Base-by-base conservation (phyloP, 1,284 basidiomycete species). In the Xerocomus minutiporus region DNA sequence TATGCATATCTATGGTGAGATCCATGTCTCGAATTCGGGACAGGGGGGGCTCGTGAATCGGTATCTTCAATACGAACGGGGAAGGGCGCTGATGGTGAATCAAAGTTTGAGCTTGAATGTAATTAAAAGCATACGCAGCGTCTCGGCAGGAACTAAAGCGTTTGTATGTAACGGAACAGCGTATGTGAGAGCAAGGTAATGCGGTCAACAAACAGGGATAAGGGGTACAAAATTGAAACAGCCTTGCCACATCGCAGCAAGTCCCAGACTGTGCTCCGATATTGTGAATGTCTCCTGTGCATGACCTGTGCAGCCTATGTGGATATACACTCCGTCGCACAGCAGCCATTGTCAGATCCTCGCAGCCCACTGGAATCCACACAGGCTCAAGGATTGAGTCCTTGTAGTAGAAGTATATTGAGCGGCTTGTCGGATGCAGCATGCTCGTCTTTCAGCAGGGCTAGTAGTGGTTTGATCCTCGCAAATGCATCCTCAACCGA, bases 401-500 rank as follows among this genome's bases (percentile, higher is more conserved):
- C 38, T 7, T 61, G 48, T 17, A 20, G 20, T 17, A 20, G 20
- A 66, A 78, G 78, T 15, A 71, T 64, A 61, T 73, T 72, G 61
- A 88, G 67, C 73, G 77, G 82, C 47, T 66, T 69, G 62, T 79
- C 79, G 2, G 86, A 84, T 25, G 73, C 73, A 12, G 65, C 69
- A 55, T 84, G 84, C 60, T 87, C 83, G 49, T 68, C 69, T 67
- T 81, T 80, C 54, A 84, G 79, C 50, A 74, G 70, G 29, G 62
- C 62, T 48, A 88, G 70, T 29, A 85, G 67, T 12, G 68, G 69
- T 48, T 65, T 68, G 71, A 93, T 92, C 67, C 75, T 76, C 8
- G 69, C 67, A 17, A 94, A 71, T 13, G 93, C 91, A 29, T 83
- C 84, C 1, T 76, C 71, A 9, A 72, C 62, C 2, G 73, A 69